Evolutionary conservation across 1,139 yeast genomes (phyloP).

Genomic region (Arxiozyma telluris): DNA sequence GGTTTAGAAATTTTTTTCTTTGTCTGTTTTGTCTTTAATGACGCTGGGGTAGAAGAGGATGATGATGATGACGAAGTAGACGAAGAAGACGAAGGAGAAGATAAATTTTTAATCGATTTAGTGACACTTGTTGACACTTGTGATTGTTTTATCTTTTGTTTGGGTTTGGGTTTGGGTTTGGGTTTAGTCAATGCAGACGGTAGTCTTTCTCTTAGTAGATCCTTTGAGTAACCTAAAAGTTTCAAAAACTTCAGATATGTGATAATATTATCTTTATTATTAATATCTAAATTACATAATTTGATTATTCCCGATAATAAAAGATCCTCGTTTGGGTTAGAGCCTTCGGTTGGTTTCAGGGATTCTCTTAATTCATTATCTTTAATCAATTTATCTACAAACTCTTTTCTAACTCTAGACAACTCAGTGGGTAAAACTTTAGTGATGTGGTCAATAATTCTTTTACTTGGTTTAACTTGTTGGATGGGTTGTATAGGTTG

Average conservation of each 20-base stretch:
- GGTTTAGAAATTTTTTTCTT: conserved; percentile 4
- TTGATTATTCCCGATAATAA: conserved; percentile 18
- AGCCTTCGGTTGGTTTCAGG: conserved; percentile 4
- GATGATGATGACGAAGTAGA: background rate
- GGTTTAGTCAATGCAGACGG: conserved; percentile 7
- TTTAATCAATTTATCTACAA: conserved; percentile 3
- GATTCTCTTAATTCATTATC: conserved; percentile 2
- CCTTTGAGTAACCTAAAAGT: conserved; percentile 10
- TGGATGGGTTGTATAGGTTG: too few species aligned
- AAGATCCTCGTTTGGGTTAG: conserved; percentile 6
- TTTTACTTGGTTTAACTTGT: background rate
- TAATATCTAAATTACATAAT: conserved; percentile 23
- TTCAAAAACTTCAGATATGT: conserved; percentile 11
- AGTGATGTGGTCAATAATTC: conserved; percentile 2
- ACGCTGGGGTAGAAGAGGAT: background rate
- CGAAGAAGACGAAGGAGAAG: background rate
- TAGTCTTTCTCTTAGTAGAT: conserved; percentile 6
- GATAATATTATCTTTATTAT: conserved; percentile 19
- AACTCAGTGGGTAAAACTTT: conserved; percentile 2
- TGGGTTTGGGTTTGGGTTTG: conserved; percentile 1
- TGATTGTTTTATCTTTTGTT: background rate
- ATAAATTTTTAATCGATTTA: background rate
- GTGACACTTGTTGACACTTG: background rate
- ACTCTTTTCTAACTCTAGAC: conserved; percentile 2
- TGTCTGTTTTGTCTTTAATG: background rate